Conservation (phyloP, 1,284 basidiomycete genomes). For the Anthracocystis walkeri region DNA sequence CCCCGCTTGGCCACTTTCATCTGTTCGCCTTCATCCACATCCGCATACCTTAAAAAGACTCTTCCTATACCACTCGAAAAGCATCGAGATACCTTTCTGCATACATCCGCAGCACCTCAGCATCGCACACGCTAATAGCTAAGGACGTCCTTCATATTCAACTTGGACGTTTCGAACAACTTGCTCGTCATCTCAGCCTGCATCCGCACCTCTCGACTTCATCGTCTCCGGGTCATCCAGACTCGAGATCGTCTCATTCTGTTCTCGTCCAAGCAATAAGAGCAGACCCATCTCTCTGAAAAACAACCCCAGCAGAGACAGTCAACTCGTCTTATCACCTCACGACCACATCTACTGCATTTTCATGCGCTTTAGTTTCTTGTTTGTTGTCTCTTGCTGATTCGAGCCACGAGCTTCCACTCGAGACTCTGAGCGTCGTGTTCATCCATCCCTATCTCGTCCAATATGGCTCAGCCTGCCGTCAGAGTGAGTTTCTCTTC, state of each 20-base stretch:
- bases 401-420: slow-evolving; percentile 15
- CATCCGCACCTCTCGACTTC: not conserved
- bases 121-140: slow-evolving; percentile 4
- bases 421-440: slow-evolving; percentile 9
- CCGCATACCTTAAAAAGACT: slow-evolving; percentile 19
- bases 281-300: not conserved
- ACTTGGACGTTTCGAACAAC: not conserved
- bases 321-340: not conserved
- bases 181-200: not conserved
- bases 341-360: not conserved
- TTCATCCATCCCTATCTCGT: not conserved
- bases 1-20: slow-evolving; percentile 14
- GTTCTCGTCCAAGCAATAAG: not conserved
- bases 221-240: slow-evolving; percentile 1
- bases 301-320: slow-evolving; percentile 3
- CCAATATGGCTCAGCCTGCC: slow-evolving; percentile 45
- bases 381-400: not conserved
- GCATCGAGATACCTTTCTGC: slow-evolving; percentile 41
- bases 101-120: slow-evolving; percentile 8
- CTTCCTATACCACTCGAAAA: slow-evolving; percentile 35
- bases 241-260: not conserved
- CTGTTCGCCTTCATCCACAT: slow-evolving; percentile 16
- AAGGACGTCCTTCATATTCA: not conserved
- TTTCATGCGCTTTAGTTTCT: slow-evolving; percentile 14
- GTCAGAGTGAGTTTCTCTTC: slow-evolving; percentile 31